phyloP scores from a whole-genome alignment of 2,329 filamentous ascomycete species.

The Sarocladium strictum region DNA sequence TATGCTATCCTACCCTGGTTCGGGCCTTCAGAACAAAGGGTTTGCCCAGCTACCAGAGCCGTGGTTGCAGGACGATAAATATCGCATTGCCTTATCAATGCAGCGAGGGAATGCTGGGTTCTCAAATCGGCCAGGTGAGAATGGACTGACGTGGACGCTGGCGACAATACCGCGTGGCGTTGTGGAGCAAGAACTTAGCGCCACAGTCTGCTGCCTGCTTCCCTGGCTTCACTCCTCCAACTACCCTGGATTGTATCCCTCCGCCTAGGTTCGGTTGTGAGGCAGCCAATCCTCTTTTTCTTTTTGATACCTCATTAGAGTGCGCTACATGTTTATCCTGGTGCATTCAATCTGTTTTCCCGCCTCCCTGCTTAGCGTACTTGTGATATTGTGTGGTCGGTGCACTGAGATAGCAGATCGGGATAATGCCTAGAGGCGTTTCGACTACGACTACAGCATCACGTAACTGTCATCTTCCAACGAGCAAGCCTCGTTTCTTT shows the following conservation, averaged over 20 bases:
- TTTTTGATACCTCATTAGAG: too few relatives aligned
- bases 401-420: too few relatives aligned
- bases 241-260: background rate
- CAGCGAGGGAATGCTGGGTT: background rate
- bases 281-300: background rate
- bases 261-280: background rate
- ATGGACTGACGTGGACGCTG: constrained; percentile 2
- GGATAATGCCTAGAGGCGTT: background rate
- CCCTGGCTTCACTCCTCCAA: background rate
- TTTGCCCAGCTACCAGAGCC: background rate
- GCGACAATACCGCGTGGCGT: constrained; percentile 1
- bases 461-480: background rate
- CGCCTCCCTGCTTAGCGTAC: too few relatives aligned
- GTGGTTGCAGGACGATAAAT: background rate
- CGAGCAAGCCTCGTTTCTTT: background rate
- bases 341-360: too few relatives aligned
- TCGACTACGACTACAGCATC: background rate
- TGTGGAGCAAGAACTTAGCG: background rate
- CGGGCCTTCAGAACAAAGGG: background rate
- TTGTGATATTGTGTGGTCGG: too few relatives aligned
- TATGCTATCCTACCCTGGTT: background rate
- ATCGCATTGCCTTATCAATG: background rate
- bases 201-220: background rate
- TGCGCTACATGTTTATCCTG: too few relatives aligned
- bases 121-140: background rate